A percentile compares a stretch with the other conserved stretches of the same genome.
These are phyloP conservation scores for Boletus eberwhitei DNA, from an alignment of 768 basidiomycete genomes.

Conservation along the genomic window DNA sequence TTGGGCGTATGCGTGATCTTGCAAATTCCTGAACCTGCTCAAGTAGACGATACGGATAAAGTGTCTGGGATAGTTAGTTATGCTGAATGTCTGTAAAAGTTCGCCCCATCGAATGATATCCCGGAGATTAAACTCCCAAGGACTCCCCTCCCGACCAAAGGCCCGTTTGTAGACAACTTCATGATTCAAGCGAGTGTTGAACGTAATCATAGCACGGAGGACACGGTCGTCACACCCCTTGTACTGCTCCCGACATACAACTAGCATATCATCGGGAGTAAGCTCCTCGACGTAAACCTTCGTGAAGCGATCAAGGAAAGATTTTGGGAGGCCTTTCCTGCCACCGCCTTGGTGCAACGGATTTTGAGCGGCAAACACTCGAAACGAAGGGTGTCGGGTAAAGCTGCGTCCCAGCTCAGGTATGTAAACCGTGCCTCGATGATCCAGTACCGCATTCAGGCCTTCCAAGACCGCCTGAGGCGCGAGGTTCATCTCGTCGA, in stretches of 20 bases:
- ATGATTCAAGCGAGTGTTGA: constrained; percentile 68
- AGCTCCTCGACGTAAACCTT: constrained; percentile 93
- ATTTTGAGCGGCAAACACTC: constrained; percentile 97
- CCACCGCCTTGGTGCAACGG: constrained; percentile 95
- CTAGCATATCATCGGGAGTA: constrained; percentile 66
- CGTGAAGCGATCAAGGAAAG: constrained; percentile 97
- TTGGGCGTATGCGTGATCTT: constrained; percentile 57
- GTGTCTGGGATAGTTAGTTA: constrained; percentile 50
- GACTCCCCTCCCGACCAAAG: constrained; percentile 78
- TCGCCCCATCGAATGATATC: constrained; percentile 89
- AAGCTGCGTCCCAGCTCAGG: constrained; percentile 93
- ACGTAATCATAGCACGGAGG: constrained; percentile 75
- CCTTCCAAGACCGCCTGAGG: constrained; percentile 97
- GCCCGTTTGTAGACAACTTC: constrained; percentile 58
- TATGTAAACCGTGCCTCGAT: constrained; percentile 91
- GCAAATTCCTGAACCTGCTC: constrained; percentile 75
- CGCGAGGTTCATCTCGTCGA: constrained; percentile 99
- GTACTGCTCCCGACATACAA: constrained; percentile 75
- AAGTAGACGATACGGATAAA: constrained; percentile 75
- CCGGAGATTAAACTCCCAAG: constrained; percentile 98
- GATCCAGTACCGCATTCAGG: constrained; percentile 92
- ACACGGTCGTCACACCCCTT: constrained; percentile 51
- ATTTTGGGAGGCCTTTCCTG: constrained; percentile 94
- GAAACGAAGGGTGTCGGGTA: constrained; percentile 85
- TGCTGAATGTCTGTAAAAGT: constrained; percentile 38